phyloP scores from a whole-genome alignment of 371 early-diverging fungal genomes.

The Nematocida homosporus region DNA sequence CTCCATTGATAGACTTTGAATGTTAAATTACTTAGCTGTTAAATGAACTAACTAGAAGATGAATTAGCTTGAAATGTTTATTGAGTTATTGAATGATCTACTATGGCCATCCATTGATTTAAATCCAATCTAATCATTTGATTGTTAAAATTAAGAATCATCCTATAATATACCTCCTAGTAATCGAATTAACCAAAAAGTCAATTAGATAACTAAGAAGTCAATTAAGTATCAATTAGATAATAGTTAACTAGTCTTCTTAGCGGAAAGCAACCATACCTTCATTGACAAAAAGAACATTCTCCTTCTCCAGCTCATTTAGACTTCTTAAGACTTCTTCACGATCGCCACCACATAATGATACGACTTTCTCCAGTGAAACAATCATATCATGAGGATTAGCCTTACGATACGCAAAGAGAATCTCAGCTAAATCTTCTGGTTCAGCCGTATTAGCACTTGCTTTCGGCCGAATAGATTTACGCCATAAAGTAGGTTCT shows the following conservation, averaged over 20 bases:
- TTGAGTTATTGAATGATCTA: no score
- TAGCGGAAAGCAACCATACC: slow-evolving; percentile 50
- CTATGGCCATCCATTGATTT: no score
- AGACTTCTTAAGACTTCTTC: slow-evolving; percentile 17
- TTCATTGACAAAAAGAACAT: slow-evolving; percentile 11
- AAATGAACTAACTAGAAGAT: no score
- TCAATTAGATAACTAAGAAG: no score
- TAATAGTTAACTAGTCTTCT: not conserved
- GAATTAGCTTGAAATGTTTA: no score
- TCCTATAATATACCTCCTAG: no score
- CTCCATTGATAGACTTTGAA: no score
- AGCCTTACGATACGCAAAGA: slow-evolving; percentile 37
- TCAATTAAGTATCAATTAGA: no score
- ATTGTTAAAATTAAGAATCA: no score
- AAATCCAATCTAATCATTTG: no score
- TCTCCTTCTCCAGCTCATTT: slow-evolving; percentile 40
- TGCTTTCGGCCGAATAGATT: slow-evolving; percentile 25
- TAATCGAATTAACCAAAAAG: no score
- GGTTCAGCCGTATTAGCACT: not conserved
- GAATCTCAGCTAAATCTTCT: not conserved
- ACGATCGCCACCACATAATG: not conserved
- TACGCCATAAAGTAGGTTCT: slow-evolving; percentile 55
- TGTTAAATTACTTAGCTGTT: no score
- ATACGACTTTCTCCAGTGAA: slow-evolving; percentile 25
- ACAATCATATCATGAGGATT: slow-evolving; percentile 36